Conservation (phyloP, 805 yeast genomes). For the Torulaspora franciscae region DNA sequence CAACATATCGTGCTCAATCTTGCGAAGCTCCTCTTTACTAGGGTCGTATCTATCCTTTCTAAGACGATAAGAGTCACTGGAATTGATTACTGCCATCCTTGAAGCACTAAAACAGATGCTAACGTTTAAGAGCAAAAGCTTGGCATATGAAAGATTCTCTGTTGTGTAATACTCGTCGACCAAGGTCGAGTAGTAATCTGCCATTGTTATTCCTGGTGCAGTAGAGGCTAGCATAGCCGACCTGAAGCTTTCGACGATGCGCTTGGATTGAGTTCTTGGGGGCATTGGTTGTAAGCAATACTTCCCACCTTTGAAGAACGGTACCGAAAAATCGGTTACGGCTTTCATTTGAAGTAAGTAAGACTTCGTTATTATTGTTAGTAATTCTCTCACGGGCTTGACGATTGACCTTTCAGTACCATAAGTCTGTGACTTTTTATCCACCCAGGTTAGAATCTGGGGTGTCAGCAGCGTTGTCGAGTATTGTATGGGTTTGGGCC, state of each 20-base stretch:
- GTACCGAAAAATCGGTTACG: conserved; percentile 26
- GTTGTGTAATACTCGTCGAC: conserved; percentile 21
- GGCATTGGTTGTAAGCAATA: conserved; percentile 24
- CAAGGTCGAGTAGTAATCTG: conserved; percentile 19
- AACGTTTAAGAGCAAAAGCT: conserved; percentile 25
- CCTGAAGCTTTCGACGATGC: conserved; percentile 23
- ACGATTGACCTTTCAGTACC: conserved; percentile 14
- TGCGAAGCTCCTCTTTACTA: conserved; percentile 22
- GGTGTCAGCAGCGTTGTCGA: conserved; percentile 22
- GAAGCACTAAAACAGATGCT: conserved; percentile 24
- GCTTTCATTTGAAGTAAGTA: conserved; percentile 24
- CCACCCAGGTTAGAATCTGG: conserved; percentile 24
- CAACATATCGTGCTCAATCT: conserved; percentile 32
- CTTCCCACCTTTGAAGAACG: conserved; percentile 14
- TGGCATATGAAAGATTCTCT: conserved; percentile 23
- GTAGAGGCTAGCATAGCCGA: conserved; percentile 16
- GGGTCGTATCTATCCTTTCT: conserved; percentile 24
- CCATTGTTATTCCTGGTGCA: conserved; percentile 18
- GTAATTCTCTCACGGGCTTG: conserved; percentile 20
- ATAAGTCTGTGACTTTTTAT: conserved; percentile 12
- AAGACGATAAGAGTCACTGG: conserved; percentile 17
- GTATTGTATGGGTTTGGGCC: conserved; percentile 18
- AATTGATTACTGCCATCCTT: conserved; percentile 13
- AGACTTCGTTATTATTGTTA: conserved; percentile 25
- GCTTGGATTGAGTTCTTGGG: conserved; percentile 22